phyloP scores from a whole-genome alignment of 1,139 yeast genomes.

The Debaryomycetaceae sp. region DNA sequence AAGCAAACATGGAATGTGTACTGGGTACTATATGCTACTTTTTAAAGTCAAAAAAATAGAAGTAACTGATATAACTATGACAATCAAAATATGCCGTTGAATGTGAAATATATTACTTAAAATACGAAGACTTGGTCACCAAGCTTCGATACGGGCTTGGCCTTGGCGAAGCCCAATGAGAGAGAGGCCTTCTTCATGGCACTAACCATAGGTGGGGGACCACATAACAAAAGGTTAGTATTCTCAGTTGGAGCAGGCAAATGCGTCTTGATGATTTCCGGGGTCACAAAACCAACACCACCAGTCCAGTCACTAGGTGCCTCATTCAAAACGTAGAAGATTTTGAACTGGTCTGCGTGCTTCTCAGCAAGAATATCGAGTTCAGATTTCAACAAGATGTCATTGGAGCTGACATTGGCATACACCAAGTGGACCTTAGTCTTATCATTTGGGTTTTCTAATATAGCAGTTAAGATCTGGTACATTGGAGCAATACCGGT shows the following conservation, averaged over 20 bases:
- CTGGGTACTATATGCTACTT: no score
- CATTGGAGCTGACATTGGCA: slow-evolving; percentile 74
- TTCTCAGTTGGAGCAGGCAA: slow-evolving; percentile 59
- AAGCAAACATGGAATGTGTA: no score
- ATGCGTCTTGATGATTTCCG: slow-evolving; percentile 58
- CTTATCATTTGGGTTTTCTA: slow-evolving; percentile 75
- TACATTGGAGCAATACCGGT: slow-evolving; percentile 94
- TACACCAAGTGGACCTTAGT: slow-evolving; percentile 79
- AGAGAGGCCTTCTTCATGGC: slow-evolving; percentile 84
- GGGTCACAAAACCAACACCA: slow-evolving; percentile 64
- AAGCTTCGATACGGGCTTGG: slow-evolving; percentile 86
- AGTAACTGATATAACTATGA: no score
- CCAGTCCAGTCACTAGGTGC: slow-evolving; percentile 50
- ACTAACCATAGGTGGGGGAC: slow-evolving; percentile 83
- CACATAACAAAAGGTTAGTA: slow-evolving; percentile 81
- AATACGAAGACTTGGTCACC: slow-evolving; percentile 93
- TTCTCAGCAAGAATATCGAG: slow-evolving; percentile 62
- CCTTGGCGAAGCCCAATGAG: slow-evolving; percentile 76
- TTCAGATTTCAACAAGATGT: slow-evolving; percentile 74
- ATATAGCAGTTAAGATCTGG: slow-evolving; percentile 72
- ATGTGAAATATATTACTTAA: slow-evolving; percentile 23
- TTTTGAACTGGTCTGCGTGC: slow-evolving; percentile 71
- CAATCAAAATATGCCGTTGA: neutral
- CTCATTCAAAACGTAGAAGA: slow-evolving; percentile 79
- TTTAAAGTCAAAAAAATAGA: no score